Evolutionary conservation across 805 yeast genomes (phyloP).

Genomic region (Yarrowia phangngaensis): DNA sequence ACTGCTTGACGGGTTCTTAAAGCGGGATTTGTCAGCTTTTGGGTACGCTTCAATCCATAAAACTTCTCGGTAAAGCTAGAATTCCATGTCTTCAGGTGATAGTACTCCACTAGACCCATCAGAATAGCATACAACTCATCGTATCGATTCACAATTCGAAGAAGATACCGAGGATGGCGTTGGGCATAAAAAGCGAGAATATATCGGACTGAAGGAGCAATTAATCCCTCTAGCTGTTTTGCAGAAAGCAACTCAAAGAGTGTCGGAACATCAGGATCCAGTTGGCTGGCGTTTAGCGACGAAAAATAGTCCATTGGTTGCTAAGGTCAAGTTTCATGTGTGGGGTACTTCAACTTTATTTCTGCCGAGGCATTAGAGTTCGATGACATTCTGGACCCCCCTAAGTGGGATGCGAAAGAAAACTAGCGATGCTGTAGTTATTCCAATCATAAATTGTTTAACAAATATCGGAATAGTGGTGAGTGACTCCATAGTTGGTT

Average conservation of each 20-base stretch:
- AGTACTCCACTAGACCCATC: conserved; percentile 65
- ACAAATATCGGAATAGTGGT: no score
- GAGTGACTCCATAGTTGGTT: no score
- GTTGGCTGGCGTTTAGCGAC: conserved; percentile 67
- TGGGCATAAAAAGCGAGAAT: conserved; percentile 77
- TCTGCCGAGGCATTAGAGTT: no score
- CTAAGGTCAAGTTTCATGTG: no score
- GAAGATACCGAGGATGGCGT: conserved; percentile 64
- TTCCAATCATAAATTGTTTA: no score
- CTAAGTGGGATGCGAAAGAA: no score
- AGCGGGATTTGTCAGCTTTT: conserved; percentile 35
- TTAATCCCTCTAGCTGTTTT: conserved; percentile 65
- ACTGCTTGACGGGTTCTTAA: conserved; percentile 35
- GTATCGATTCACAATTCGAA: conserved; percentile 59
- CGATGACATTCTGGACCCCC: no score
- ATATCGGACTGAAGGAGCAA: conserved; percentile 80
- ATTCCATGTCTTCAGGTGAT: conserved; percentile 68
- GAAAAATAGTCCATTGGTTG: conserved; percentile 88
- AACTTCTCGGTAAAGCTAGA: conserved; percentile 87
- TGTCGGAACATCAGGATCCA: conserved; percentile 77
- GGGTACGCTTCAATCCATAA: conserved; percentile 75
- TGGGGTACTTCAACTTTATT: no score
- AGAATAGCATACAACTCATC: conserved; percentile 69
- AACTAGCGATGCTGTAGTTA: no score
- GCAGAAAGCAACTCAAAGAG: conserved; percentile 84